Evolutionary conservation across 176 grass and related monocot genomes (phyloP).

Genomic region (Elymus sibiricus): DNA sequence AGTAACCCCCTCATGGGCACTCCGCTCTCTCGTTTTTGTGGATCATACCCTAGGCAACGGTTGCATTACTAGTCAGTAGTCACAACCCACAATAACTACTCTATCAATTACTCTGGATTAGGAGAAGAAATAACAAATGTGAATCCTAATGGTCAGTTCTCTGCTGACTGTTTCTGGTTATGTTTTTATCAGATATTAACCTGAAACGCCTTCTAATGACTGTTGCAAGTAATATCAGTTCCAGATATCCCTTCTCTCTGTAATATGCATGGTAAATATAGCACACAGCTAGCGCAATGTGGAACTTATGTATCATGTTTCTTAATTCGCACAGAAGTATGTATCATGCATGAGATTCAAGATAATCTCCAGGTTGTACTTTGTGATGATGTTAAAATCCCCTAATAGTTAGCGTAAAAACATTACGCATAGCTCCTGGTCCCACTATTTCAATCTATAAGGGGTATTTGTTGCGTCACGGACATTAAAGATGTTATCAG

Average conservation of each 20-base stretch:
- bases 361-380: neutral
- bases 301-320: neutral
- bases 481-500: neutral
- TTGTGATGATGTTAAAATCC: neutral
- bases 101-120: neutral
- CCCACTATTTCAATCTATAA: neutral
- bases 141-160: neutral
- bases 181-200: neutral
- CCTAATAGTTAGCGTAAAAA: neutral
- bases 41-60: neutral
- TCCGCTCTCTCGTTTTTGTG: neutral
- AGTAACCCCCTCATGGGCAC: neutral
- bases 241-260: neutral
- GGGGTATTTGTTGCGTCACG: neutral
- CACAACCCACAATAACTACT: neutral
- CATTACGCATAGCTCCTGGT: neutral
- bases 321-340: neutral
- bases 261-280: neutral
- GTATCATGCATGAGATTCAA: neutral
- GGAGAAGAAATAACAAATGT: neutral
- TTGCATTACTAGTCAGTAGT: neutral
- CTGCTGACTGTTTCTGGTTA: neutral
- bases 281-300: neutral
- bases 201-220: neutral
- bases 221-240: neutral